Conservation (phyloP, 2,329 filamentous ascomycete species). For the Ceratocystis alfenasii region DNA sequence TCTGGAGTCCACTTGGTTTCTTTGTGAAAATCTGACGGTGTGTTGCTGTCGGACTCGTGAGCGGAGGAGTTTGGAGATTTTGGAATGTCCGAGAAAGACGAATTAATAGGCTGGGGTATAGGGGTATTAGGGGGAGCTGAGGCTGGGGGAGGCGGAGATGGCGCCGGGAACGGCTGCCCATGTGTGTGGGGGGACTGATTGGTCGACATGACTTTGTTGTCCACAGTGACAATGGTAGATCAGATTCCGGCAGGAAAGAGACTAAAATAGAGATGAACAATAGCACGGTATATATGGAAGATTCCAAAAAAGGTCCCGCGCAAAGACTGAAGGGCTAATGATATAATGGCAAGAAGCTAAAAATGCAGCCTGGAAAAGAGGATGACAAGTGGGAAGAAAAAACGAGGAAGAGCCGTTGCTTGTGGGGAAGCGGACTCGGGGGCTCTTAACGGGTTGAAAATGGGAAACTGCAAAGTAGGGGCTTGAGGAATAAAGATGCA, state of each 20-base stretch:
- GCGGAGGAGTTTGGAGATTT: slow-evolving; percentile 15
- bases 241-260: not conserved
- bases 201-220: not conserved
- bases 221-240: not conserved
- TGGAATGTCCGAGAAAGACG: not conserved
- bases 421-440: not conserved
- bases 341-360: not conserved
- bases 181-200: not conserved
- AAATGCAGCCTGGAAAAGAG: not conserved
- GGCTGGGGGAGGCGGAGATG: not conserved
- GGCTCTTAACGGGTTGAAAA: not conserved
- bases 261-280: not conserved
- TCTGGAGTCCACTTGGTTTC: not conserved
- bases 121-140: not conserved
- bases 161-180: not conserved
- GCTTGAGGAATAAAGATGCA: not conserved
- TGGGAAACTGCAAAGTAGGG: not conserved
- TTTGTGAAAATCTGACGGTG: not conserved
- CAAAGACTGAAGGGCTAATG: too few relatives aligned
- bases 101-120: not conserved
- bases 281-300: not conserved
- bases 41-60: not conserved
- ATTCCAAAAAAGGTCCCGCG: too few relatives aligned
- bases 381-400: not conserved
- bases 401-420: not conserved